Base-by-base conservation (phyloP, 441 rosid genomes). In the Hura crepitans region DNA sequence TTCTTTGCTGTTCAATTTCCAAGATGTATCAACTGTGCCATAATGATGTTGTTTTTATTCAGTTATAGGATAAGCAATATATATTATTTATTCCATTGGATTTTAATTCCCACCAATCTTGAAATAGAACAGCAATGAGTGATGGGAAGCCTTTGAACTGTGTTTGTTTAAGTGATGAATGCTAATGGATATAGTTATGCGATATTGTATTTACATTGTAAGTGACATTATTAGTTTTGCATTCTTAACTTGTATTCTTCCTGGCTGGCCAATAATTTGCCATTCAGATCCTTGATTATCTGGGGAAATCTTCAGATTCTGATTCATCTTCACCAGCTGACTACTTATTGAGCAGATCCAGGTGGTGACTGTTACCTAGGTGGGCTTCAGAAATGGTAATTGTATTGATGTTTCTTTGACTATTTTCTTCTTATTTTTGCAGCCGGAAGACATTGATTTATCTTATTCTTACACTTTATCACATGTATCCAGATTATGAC, bases 401-500 rank as follows among this genome's bases (percentile, higher is more conserved):
- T 68, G 11, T 25, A 42, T 35, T 51, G 6, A 30, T 76, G 30
- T 60, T 70, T 74, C 17, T 71, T 73, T 82, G 69, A 83, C 73
- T 12, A 56, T 22, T 61, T 81, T 78, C 72, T 11, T 74, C 51
- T 12, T 86, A 62, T 53, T 67, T 54, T 76, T 84, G 64, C 97
- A 91, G 98, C 86, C 96, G 96, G 72, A 94, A 88, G 85, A 87
- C 97, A 30, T 78, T 91, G 96, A 88, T 94, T 76, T 94, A 88
- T 88, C 83, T 94, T 83, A 91, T 91, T 82, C 98, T 94, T 75
- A 78, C 96, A 13, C 96, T 94, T 73, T 84, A 77, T 77, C 98
- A 87, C 82, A 85, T 91, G 91, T 90, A 85, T 80, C 97, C 97
- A 2, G 98, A 94, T 79, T 91, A 88, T 67, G 98, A 91, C 80